phyloP scores from a whole-genome alignment of 768 basidiomycete genomes.

The Russula ochroleuca region DNA sequence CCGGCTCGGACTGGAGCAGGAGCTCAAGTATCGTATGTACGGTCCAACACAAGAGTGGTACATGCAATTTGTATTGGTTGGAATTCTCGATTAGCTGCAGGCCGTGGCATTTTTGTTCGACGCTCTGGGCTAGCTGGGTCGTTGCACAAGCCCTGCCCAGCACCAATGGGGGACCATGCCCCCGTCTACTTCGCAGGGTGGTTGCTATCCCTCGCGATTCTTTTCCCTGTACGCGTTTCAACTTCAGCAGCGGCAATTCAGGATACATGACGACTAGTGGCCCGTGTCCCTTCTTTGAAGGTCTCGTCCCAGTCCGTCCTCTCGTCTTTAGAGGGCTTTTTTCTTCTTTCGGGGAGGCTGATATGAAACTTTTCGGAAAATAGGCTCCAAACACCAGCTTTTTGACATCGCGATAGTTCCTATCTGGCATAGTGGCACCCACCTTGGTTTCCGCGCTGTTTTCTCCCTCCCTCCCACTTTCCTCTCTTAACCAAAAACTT shows the following conservation, averaged over 20 bases:
- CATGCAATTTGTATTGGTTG: constrained; percentile 1
- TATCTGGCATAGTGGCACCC: constrained; percentile 44
- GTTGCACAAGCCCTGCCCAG: constrained; percentile 32
- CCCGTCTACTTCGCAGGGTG: constrained; percentile 35
- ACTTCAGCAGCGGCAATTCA: constrained; percentile 34
- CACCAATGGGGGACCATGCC: constrained; percentile 13
- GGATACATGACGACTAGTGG: constrained; percentile 37
- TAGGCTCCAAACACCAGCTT: constrained; percentile 38
- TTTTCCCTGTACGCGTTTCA: not conserved
- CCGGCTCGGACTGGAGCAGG: constrained; percentile 21
- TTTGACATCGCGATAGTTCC: constrained; percentile 43
- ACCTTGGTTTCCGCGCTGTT: constrained; percentile 35
- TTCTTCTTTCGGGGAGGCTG: not conserved
- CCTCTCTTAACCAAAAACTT: not conserved
- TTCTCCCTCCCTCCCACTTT: not conserved
- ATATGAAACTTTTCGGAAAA: not conserved
- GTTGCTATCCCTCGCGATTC: not conserved
- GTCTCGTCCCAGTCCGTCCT: constrained; percentile 16
- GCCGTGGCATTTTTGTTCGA: constrained; percentile 36
- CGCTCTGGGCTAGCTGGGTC: constrained; percentile 43
- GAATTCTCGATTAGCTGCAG: constrained; percentile 26
- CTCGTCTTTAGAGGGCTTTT: no score
- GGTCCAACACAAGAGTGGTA: constrained; percentile 43
- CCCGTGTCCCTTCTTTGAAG: constrained; percentile 40
- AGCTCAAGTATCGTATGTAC: constrained; percentile 37